Percentiles rank a stretch among this genome's conserved stretches.
Conservation (phyloP, 805 yeast species). For the Candida awuae region DNA sequence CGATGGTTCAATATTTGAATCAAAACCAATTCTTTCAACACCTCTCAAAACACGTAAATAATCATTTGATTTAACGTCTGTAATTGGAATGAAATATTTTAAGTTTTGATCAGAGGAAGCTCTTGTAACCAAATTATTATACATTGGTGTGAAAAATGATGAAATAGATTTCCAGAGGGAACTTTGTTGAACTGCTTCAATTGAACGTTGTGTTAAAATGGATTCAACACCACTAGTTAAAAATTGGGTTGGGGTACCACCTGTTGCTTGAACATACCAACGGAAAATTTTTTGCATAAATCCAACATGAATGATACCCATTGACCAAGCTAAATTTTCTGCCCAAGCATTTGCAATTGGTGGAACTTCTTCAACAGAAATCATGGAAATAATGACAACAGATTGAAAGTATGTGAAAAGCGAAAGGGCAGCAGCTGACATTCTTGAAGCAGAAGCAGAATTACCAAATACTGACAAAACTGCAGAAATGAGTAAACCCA, state of each 20-base stretch:
- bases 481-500: constrained; percentile 80
- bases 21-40: constrained; percentile 72
- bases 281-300: constrained; percentile 84
- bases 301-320: constrained; percentile 71
- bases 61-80: constrained; percentile 43
- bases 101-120: background rate
- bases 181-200: constrained; percentile 12
- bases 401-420: constrained; percentile 83
- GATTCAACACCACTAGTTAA: constrained; percentile 54
- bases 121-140: constrained; percentile 1
- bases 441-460: constrained; percentile 81
- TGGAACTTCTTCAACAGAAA: constrained; percentile 77
- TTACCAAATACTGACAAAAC: constrained; percentile 77
- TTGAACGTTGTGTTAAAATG: constrained; percentile 61
- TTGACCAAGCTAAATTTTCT: constrained; percentile 89
- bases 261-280: constrained; percentile 83
- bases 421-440: constrained; percentile 79
- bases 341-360: constrained; percentile 92
- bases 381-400: constrained; percentile 77
- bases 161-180: constrained; percentile 16
- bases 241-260: constrained; percentile 72
- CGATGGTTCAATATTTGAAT: constrained; percentile 72
- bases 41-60: constrained; percentile 74
- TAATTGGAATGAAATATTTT: constrained; percentile 8
- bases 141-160: constrained; percentile 17